These are phyloP conservation scores for Ophiobolus disseminans DNA, from an alignment of 2,329 filamentous ascomycete species.

Conservation along the genomic window DNA sequence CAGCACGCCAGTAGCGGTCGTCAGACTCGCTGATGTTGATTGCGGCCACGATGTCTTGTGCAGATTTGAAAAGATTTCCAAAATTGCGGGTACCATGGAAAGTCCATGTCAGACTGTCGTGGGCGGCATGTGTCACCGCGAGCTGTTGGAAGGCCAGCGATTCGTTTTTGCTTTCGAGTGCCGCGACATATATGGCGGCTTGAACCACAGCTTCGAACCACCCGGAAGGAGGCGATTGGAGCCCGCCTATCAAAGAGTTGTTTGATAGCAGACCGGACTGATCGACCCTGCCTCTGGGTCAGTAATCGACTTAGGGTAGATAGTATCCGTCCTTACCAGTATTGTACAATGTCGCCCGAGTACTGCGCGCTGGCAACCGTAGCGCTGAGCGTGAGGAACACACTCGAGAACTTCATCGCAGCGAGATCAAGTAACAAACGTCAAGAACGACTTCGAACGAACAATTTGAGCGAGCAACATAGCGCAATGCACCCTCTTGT, in stretches of 20 bases:
- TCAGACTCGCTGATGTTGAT: slow-evolving; percentile 28
- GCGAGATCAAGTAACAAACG: neutral
- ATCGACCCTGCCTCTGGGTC: slow-evolving; percentile 23
- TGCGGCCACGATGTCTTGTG: slow-evolving; percentile 21
- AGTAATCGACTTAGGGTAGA: neutral
- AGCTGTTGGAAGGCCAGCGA: slow-evolving; percentile 36
- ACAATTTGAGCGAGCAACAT: neutral
- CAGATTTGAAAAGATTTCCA: slow-evolving; percentile 26
- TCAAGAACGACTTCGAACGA: neutral
- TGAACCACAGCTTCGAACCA: slow-evolving; percentile 37
- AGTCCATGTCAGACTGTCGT: slow-evolving; percentile 33
- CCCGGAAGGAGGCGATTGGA: slow-evolving; percentile 35
- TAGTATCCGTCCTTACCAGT: slow-evolving; percentile 16
- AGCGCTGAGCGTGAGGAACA: slow-evolving; percentile 30
- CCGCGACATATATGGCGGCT: slow-evolving; percentile 32
- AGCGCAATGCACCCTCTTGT: neutral
- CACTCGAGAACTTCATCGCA: slow-evolving; percentile 15
- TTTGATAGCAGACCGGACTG: slow-evolving; percentile 29
- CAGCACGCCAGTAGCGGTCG: slow-evolving; percentile 19
- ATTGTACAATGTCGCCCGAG: slow-evolving; percentile 27
- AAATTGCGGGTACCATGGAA: slow-evolving; percentile 39
- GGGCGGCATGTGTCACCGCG: slow-evolving; percentile 38
- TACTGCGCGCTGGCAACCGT: slow-evolving; percentile 14
- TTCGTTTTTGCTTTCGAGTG: slow-evolving; percentile 22
- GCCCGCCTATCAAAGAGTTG: slow-evolving; percentile 31